These are phyloP conservation scores for Aspergillus oerlinghausenensis DNA, from an alignment of 2,329 filamentous ascomycete species.

Conservation along the genomic window DNA sequence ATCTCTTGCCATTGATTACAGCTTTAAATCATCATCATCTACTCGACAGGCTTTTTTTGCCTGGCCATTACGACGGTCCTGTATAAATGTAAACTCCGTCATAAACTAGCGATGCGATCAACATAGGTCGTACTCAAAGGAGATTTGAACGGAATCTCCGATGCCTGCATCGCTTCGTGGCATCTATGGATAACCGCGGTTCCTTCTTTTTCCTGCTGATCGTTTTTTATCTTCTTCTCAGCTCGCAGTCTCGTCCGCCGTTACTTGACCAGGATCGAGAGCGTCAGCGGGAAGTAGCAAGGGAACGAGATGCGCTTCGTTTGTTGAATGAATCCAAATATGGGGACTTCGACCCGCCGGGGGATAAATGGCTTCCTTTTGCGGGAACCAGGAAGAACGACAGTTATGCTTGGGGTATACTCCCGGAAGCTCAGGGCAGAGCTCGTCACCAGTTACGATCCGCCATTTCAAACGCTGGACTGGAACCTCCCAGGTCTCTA, in stretches of 20 bases:
- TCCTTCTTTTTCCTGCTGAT: slow-evolving; percentile 48
- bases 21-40: not conserved
- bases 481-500: slow-evolving; percentile 25
- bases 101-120: slow-evolving; percentile 24
- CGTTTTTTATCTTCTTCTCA: slow-evolving; percentile 51
- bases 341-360: slow-evolving; percentile 47
- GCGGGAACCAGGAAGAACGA: slow-evolving; percentile 72
- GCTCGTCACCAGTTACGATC: slow-evolving; percentile 53
- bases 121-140: slow-evolving; percentile 12
- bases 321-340: slow-evolving; percentile 49
- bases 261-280: slow-evolving; percentile 39
- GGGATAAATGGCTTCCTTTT: slow-evolving; percentile 59
- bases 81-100: slow-evolving; percentile 1
- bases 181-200: slow-evolving; percentile 45
- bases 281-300: slow-evolving; percentile 46
- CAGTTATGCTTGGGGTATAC: slow-evolving; percentile 71
- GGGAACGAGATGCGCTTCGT: slow-evolving; percentile 48
- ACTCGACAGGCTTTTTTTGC: not conserved
- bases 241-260: slow-evolving; percentile 42
- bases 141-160: slow-evolving; percentile 15
- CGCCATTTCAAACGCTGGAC: slow-evolving; percentile 28
- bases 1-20: slow-evolving; percentile 1
- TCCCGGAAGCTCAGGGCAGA: slow-evolving; percentile 61
- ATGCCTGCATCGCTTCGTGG: slow-evolving; percentile 21
- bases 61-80: not conserved